phyloP scores from a whole-genome alignment of 805 yeast species.

The Teunomyces pallodes region DNA sequence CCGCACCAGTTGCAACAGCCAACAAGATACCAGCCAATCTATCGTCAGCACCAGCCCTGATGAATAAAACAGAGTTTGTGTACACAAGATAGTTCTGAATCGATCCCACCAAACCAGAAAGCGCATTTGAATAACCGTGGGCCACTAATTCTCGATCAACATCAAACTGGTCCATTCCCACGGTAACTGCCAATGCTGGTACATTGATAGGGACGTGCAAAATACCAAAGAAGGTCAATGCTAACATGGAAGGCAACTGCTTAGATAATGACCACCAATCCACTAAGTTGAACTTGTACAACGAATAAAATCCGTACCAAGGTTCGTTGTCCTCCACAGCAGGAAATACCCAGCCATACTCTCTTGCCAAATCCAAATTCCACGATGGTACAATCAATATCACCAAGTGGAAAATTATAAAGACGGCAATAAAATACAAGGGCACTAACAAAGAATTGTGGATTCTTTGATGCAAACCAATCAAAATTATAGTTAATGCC shows the following conservation, averaged over 20 bases:
- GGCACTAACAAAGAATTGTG: constrained; percentile 78
- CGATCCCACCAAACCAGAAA: constrained; percentile 82
- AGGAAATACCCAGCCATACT: constrained; percentile 81
- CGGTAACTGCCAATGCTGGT: constrained; percentile 91
- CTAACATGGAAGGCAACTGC: constrained; percentile 90
- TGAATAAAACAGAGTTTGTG: constrained; percentile 87
- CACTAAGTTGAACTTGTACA: constrained; percentile 69
- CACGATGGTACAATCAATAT: constrained; percentile 65
- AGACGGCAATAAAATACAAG: constrained; percentile 68
- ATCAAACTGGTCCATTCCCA: constrained; percentile 80
- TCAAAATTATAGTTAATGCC: constrained; percentile 55
- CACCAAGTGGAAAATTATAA: constrained; percentile 64
- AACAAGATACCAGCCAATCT: constrained; percentile 86
- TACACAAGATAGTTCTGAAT: constrained; percentile 94
- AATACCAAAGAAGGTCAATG: constrained; percentile 92
- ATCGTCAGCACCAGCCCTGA: constrained; percentile 91
- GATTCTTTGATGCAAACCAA: constrained; percentile 53
- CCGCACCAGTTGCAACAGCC: constrained; percentile 73
- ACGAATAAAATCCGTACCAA: constrained; percentile 85
- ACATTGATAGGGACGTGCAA: constrained; percentile 97
- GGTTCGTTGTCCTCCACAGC: constrained; percentile 65
- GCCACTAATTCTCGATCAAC: constrained; percentile 93
- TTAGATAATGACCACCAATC: constrained; percentile 67
- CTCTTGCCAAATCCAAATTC: constrained; percentile 59
- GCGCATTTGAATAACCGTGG: constrained; percentile 85